Conservation (phyloP, 805 yeast species). For the Nakazawaea siamensis region DNA sequence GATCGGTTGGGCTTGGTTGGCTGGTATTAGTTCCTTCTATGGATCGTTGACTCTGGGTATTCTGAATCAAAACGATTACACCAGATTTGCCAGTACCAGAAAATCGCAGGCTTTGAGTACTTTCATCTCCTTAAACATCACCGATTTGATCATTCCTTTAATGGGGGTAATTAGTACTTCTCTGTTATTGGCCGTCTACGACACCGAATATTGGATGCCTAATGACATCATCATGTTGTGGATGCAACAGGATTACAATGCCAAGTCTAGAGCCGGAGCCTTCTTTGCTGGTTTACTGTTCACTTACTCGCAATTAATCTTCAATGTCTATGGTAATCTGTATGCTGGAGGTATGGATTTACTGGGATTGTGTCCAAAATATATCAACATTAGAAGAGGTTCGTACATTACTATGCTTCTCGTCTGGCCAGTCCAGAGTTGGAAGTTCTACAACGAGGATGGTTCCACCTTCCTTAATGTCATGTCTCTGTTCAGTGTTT, state of each 20-base stretch:
- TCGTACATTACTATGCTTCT: constrained; percentile 28
- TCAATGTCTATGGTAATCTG: constrained; percentile 30
- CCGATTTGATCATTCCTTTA: constrained; percentile 31
- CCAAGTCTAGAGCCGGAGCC: constrained; percentile 27
- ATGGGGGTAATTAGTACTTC: constrained; percentile 36
- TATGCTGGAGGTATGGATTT: constrained; percentile 43
- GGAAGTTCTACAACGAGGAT: constrained; percentile 28
- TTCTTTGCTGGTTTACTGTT: constrained; percentile 26
- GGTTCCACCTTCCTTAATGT: constrained; percentile 22
- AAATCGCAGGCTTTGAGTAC: constrained; percentile 12
- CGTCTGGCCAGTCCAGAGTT: constrained; percentile 27
- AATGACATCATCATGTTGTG: constrained; percentile 22
- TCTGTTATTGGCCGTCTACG: constrained; percentile 26
- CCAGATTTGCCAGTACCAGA: constrained; percentile 22
- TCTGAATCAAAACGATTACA: constrained; percentile 32
- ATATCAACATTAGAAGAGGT: constrained; percentile 36
- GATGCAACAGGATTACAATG: constrained; percentile 21
- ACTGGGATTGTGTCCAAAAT: constrained; percentile 37
- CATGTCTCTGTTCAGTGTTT: constrained; percentile 26
- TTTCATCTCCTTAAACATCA: constrained; percentile 14
- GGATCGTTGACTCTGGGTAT: constrained; percentile 31
- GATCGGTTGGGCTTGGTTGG: constrained; percentile 33
- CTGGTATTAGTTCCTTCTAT: constrained; percentile 29
- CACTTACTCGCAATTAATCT: constrained; percentile 26
- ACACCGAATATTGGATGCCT: constrained; percentile 27